Evolutionary conservation across 2,329 filamentous ascomycete genomes (phyloP), one percentile per base, ranked within the genome.

Genomic region (Fusarium musae): DNA sequence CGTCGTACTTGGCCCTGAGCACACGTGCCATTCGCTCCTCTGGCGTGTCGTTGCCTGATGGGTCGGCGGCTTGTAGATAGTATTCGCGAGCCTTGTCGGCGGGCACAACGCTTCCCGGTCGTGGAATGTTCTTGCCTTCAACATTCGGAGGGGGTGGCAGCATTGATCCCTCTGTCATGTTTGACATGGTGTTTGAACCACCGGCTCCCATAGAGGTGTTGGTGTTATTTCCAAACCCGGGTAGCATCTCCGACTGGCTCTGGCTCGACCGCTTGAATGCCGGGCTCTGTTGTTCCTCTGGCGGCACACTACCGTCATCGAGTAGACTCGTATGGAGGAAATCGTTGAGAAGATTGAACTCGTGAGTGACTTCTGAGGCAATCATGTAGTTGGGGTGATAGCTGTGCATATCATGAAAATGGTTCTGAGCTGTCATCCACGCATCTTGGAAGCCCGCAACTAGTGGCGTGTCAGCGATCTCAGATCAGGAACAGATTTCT

Each of bases 361-460:
- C 96, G 84, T 96, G 96, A 69, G 93, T 95, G 77, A 98, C 93
- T 83, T 99, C 96, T 72, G 95, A 93, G 56, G 87, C 85, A 84
- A 98, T 97, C 92, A 97, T 95, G 85, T 96, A 98, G 79, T 93
- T 96, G 66, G 94, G 93, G 84, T 98, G 94, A 80, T 95, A 94
- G 80, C 91, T 94, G 84, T 96, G 94, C 92, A 98, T 96, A 83
- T 98, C 95, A 86, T 97, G 82, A 94, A 96, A 77, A 71, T 78
- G 76, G 81, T 92, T 96, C 79, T 94, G 93, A 67, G 91, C 89
- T 75, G 87, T 88, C 80, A 95, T 87, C 92, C 93, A 96, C 80
- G 95, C 93, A 85, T 94, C 93, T 72, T 89, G 88, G 86, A 96
- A 96, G 75, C 92, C 92, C 79, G 93, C 85, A 80, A 94, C 94